phyloP scores from a whole-genome alignment of 768 basidiomycete genomes.

The Collybiopsis luxurians region DNA sequence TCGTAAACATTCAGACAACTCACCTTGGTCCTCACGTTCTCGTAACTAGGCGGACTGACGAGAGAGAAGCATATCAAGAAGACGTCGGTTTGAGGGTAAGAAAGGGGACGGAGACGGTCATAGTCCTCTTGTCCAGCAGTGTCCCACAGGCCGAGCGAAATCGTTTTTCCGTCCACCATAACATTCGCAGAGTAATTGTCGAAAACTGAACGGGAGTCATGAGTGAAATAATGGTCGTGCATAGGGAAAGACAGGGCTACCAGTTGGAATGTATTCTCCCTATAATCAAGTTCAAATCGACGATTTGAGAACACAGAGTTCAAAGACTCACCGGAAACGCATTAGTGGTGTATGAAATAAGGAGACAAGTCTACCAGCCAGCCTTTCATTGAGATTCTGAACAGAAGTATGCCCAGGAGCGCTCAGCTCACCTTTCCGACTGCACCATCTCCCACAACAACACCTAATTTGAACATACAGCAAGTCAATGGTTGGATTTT shows the following conservation, averaged over 20 bases:
- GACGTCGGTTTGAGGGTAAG: slow-evolving; percentile 98
- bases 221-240: slow-evolving; percentile 8
- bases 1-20: slow-evolving; percentile 20
- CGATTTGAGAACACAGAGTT: slow-evolving; percentile 7
- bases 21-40: slow-evolving; percentile 98
- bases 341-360: slow-evolving; percentile 99
- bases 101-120: slow-evolving; percentile 94
- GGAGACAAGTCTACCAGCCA: slow-evolving; percentile 80
- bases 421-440: slow-evolving; percentile 81
- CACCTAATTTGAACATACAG: slow-evolving; percentile 52
- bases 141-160: slow-evolving; percentile 98
- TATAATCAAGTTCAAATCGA: slow-evolving; percentile 29
- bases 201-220: slow-evolving; percentile 61
- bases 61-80: slow-evolving; percentile 99
- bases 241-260: slow-evolving; percentile 36
- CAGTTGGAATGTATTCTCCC: slow-evolving; percentile 97
- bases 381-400: background rate
- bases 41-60: slow-evolving; percentile 96
- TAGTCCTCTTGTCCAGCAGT: slow-evolving; percentile 99
- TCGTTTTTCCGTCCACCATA: slow-evolving; percentile 98
- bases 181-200: slow-evolving; percentile 99
- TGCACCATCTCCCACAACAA: slow-evolving; percentile 98
- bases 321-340: slow-evolving; percentile 78
- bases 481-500: slow-evolving; percentile 27
- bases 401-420: background rate